Evolutionary conservation across 2,329 filamentous ascomycete species (phyloP).

Genomic region (Podosphaera leucotricha): DNA sequence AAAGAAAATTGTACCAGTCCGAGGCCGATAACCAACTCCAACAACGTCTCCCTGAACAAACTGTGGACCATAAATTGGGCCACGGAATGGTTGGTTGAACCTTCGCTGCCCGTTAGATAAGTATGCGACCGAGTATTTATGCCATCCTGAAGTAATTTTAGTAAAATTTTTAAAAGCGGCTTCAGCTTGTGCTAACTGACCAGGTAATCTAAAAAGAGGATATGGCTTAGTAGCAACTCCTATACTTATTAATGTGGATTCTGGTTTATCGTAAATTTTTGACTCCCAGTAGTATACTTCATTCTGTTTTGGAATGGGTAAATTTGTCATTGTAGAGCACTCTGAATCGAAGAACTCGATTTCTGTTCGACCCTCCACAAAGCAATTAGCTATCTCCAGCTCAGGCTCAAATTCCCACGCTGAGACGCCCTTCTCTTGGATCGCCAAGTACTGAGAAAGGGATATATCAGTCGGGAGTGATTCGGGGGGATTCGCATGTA

Average conservation of each 20-base stretch:
- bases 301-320: slow-evolving; percentile 94
- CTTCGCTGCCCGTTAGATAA: slow-evolving; percentile 67
- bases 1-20: slow-evolving; percentile 90
- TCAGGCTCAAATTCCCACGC: slow-evolving; percentile 99
- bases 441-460: slow-evolving; percentile 86
- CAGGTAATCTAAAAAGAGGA: slow-evolving; percentile 77
- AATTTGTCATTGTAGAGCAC: slow-evolving; percentile 60
- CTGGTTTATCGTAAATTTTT: slow-evolving; percentile 95
- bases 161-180: not conserved
- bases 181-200: slow-evolving; percentile 25
- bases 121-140: slow-evolving; percentile 84
- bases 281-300: slow-evolving; percentile 99
- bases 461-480: slow-evolving; percentile 94
- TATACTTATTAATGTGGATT: slow-evolving; percentile 65
- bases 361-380: slow-evolving; percentile 86
- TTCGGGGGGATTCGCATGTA: slow-evolving; percentile 83
- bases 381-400: slow-evolving; percentile 94
- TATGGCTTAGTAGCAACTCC: slow-evolving; percentile 96
- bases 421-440: slow-evolving; percentile 98
- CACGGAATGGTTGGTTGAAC: slow-evolving; percentile 75
- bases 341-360: slow-evolving; percentile 98
- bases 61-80: slow-evolving; percentile 57
- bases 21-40: slow-evolving; percentile 80
- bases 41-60: slow-evolving; percentile 89
- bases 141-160: slow-evolving; percentile 37